Evolutionary conservation across 2,329 filamentous ascomycete genomes (phyloP).

Genomic region (Verticillium dahliae): DNA sequence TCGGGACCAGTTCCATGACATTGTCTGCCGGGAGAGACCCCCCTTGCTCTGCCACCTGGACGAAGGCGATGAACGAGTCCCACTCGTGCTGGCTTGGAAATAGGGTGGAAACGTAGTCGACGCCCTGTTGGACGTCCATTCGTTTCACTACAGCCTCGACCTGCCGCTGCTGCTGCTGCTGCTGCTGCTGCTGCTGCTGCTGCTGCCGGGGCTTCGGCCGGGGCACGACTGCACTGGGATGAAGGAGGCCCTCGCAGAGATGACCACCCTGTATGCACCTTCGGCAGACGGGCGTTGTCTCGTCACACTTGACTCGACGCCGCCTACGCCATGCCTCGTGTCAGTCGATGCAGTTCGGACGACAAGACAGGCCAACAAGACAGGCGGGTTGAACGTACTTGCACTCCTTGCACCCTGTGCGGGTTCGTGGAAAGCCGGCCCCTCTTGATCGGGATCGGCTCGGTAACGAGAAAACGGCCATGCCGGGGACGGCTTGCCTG

Average conservation of each 20-base stretch:
- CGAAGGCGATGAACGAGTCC: constrained; percentile 6
- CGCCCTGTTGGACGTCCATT: neutral
- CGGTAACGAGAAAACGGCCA: constrained; percentile 3
- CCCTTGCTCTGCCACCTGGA: constrained; percentile 2
- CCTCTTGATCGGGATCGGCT: constrained; percentile 4
- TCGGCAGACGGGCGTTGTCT: constrained; percentile 29
- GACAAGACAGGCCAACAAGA: too few species aligned
- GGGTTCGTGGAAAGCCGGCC: constrained; percentile 4
- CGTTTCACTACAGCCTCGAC: neutral
- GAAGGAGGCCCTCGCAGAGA: constrained; percentile 1
- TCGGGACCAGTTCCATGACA: neutral
- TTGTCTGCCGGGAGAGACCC: neutral
- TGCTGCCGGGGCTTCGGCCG: neutral
- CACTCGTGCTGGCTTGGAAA: constrained; percentile 6
- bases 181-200: neutral
- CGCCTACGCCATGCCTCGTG: neutral
- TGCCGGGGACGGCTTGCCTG: neutral
- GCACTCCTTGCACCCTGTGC: constrained; percentile 9
- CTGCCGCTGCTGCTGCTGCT: neutral
- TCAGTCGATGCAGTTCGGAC: neutral
- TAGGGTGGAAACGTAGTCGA: constrained; percentile 2
- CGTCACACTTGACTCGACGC: constrained; percentile 38
- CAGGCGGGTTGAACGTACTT: constrained; percentile 2
- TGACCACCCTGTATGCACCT: constrained; percentile 19
- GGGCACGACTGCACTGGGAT: neutral